These are phyloP conservation scores for Dryas drummondii DNA, from an alignment of 306 rosid genomes.

Conservation along the genomic window DNA sequence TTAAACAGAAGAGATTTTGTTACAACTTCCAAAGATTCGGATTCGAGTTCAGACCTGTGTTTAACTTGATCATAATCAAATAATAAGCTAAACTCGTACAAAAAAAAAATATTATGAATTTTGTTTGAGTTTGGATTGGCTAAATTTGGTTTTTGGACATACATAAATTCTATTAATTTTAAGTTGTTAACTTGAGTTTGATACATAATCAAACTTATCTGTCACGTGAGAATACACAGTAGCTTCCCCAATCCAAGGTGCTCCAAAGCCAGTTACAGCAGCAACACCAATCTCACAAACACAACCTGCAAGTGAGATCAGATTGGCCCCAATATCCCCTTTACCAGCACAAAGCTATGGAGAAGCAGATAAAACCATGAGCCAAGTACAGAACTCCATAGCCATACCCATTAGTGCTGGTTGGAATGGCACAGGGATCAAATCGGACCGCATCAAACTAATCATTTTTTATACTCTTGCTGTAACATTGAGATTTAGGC, in stretches of 20 bases:
- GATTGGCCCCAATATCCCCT: slow-evolving; percentile 12
- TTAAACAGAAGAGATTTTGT: too few species aligned
- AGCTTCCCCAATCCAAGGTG: slow-evolving; percentile 39
- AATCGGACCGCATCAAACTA: slow-evolving; percentile 34
- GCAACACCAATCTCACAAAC: slow-evolving; percentile 59
- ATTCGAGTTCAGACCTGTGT: too few species aligned
- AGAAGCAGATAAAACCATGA: slow-evolving; percentile 35
- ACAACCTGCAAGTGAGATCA: slow-evolving; percentile 32
- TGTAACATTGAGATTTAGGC: neutral
- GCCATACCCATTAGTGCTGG: slow-evolving; percentile 31
- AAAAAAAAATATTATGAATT: too few species aligned
- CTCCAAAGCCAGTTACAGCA: slow-evolving; percentile 34
- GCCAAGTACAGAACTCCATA: slow-evolving; percentile 38
- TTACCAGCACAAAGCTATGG: slow-evolving; percentile 38
- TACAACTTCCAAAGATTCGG: neutral
- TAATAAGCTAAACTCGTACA: too few species aligned
- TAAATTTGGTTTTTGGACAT: too few species aligned
- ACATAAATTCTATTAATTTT: too few species aligned
- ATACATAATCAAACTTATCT: too few species aligned
- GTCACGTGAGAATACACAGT: slow-evolving; percentile 33
- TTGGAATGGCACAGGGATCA: slow-evolving; percentile 52
- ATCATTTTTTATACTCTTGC: slow-evolving; percentile 6
- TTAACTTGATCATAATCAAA: too few species aligned
- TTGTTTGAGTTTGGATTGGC: too few species aligned
- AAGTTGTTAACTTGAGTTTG: too few species aligned